These are phyloP conservation scores for Pueraria montana DNA, from an alignment of 306 rosid genomes.

Conservation along the genomic window DNA sequence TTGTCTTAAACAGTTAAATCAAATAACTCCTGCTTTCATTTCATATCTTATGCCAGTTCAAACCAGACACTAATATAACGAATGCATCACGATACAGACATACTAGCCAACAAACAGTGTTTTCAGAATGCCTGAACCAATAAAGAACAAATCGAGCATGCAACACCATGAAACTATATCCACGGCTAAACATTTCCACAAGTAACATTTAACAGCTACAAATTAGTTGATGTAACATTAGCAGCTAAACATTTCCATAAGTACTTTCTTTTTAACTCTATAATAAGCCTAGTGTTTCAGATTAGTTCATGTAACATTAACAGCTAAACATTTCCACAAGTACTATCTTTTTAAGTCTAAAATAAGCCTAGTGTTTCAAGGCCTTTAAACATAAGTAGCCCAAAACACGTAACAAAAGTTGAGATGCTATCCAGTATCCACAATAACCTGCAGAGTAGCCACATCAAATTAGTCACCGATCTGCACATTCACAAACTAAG, in stretches of 20 bases:
- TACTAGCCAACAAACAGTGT: background rate
- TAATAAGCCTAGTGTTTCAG: too few relatives aligned
- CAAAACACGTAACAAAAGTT: slow-evolving; percentile 22
- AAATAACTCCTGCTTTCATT: too few relatives aligned
- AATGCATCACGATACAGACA: background rate
- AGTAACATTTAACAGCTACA: too few relatives aligned
- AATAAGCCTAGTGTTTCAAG: slow-evolving; percentile 20
- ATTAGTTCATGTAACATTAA: slow-evolving; percentile 28
- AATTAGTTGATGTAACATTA: too few relatives aligned
- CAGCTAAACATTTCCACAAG: slow-evolving; percentile 30
- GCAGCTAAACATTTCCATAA: too few relatives aligned
- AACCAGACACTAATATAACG: background rate
- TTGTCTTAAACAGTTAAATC: too few relatives aligned
- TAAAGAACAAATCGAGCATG: slow-evolving; percentile 25
- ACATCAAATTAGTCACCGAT: slow-evolving; percentile 76
- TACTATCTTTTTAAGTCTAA: slow-evolving; percentile 1
- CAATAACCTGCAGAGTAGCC: slow-evolving; percentile 55
- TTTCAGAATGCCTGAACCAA: background rate
- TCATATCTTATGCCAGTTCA: too few relatives aligned
- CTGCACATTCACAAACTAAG: slow-evolving; percentile 44
- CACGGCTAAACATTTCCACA: too few relatives aligned
- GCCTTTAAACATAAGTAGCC: slow-evolving; percentile 43
- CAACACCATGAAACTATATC: background rate
- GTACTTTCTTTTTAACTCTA: too few relatives aligned
- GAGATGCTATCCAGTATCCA: background rate